Evolutionary conservation across 2,329 filamentous ascomycete species (phyloP), one percentile per base, ranked within the genome.

Genomic region (Xylaria sp.): DNA sequence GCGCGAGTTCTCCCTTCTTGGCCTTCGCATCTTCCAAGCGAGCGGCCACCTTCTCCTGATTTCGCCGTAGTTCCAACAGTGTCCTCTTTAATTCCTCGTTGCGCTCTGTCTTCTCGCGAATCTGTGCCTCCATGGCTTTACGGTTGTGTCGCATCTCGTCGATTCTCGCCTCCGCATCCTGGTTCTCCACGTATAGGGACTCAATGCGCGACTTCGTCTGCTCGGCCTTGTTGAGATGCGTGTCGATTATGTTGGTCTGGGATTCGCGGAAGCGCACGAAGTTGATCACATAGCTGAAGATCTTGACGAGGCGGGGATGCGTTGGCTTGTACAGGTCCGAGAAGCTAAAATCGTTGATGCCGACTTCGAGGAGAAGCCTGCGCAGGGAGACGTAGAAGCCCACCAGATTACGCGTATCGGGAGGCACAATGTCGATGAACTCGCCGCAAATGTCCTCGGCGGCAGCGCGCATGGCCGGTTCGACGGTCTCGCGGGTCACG

Each of bases 251-350:
- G 48, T 86, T 85, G 0, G 94, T 97, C 81, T 98, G 95, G 71
- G 92, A 94, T 83, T 98, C 94, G 75, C 96, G 92, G 83, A 98
- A 99, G 63, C 96, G 91, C 74, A 98, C 94, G 81, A 99, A 99
- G 82, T 99, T 99, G 85, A 99, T 99, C 72, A 98, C 89, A 81
- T 98, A 98, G 73, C 93, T 97, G 80, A 99, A 96, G 77, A 98
- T 97, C 83, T 96, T 97, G 77, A 95, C 92, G 15, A 98, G 87
- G 54, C 96, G 92, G 67, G 93, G 92, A 78, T 97, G 93, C 1
- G 94, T 97, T 18, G 96, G 96, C 79, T 92, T 92, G 79, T 97
- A 95, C 6, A 99, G 85, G 80, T 99, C 96, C 69, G 91, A 90
- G 82, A 98, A 97, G 44, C 92, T 94, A 77, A 99, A 97, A 81